Base-by-base conservation (phyloP, 148 eudicot genomes). In the Vaccinium macrocarpon region DNA sequence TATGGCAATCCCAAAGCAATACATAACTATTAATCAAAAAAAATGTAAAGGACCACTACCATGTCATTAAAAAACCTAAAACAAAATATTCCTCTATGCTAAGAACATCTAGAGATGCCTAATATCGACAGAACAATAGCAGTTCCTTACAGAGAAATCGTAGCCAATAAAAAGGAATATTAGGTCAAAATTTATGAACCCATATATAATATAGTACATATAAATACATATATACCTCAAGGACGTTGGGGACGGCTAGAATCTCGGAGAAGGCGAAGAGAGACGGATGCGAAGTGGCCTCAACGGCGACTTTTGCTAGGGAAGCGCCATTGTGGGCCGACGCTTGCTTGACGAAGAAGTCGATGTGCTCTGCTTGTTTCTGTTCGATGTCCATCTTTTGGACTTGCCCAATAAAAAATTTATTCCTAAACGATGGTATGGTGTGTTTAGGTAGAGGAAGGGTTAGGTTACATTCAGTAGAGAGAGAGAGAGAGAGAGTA, bases 261-360 rank as follows among this genome's bases (percentile, higher is more conserved):
- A 97, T 93, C 91, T 97, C 99, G 27, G 99, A 92, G 93, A 97
- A 97, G 62, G 98, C 99, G 86, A 97, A 97, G 50, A 97, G 97
- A 61, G 91, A 92, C 76, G 97, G 98, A 78, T 90, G 93, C 12
- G 97, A 95, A 72, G 97, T 97, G 52, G 98, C 97, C 75, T 93
- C 96, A 10, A 91, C 72, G 82, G 95, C 85, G 66, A 97, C 76
- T 52, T 88, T 89, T 5, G 90, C 82, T 19, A 97, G 92, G 3
- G 90, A 90, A 1, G 93, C 86, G 66, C 92, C 99, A 79, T 87
- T 90, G 76, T 38, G 85, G 55, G 9, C 82, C 66, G 96, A 93
- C 0, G 93, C 93, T 87, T 92, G 93, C 83, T 92, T 88, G 23
- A 95, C 97, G 74, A 97, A 97, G 79, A 91, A 88, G 4, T 93